Percentiles rank a stretch among this genome's conserved stretches.
Evolutionary conservation across 768 basidiomycete species (phyloP).

Genomic region (Paxillus involutus): DNA sequence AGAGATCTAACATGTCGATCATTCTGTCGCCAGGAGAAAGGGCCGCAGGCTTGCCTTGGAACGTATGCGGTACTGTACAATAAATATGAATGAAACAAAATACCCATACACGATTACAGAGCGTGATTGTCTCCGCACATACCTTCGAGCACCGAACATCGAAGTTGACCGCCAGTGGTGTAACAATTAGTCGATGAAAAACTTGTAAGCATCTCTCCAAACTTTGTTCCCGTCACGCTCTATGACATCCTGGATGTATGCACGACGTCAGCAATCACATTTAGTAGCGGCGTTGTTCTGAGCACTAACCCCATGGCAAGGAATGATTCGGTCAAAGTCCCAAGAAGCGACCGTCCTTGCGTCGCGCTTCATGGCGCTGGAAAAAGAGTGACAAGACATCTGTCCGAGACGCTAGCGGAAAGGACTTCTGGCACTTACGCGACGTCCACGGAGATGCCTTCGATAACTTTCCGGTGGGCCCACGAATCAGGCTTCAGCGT

Average conservation of each 20-base stretch:
- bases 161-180: neutral
- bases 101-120: too few relatives aligned
- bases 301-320: slow-evolving; percentile 59
- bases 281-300: neutral
- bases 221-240: slow-evolving; percentile 58
- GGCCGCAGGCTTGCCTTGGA: too few relatives aligned
- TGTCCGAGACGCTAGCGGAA: neutral
- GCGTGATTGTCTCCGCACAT: too few relatives aligned
- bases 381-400: neutral
- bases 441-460: slow-evolving; percentile 19
- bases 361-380: slow-evolving; percentile 58
- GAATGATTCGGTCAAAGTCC: slow-evolving; percentile 75
- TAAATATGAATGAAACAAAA: too few relatives aligned
- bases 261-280: slow-evolving; percentile 1
- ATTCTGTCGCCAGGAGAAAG: too few relatives aligned
- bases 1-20: too few relatives aligned
- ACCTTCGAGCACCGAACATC: too few relatives aligned
- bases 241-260: slow-evolving; percentile 50
- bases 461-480: slow-evolving; percentile 27
- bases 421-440: slow-evolving; percentile 20
- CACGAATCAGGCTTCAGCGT: slow-evolving; percentile 31
- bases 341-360: slow-evolving; percentile 65
- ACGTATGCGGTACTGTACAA: too few relatives aligned
- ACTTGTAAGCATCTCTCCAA: slow-evolving; percentile 45
- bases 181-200: slow-evolving; percentile 22